Evolutionary conservation across 139 green algal species (phyloP).

Genomic region (Closterium sp.): DNA sequence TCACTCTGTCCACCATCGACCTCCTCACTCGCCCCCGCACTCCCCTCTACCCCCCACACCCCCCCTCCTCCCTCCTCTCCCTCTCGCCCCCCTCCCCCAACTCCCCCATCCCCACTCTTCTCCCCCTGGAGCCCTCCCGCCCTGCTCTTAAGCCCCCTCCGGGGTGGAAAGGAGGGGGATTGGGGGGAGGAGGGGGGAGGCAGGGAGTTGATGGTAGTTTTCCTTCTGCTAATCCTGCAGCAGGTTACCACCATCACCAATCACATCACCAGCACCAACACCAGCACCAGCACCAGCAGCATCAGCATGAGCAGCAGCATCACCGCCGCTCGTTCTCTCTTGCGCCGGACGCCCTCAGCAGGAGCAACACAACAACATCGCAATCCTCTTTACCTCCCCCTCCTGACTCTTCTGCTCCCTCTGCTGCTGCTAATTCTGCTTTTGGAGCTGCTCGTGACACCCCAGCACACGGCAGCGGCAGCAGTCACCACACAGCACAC

Average conservation of each 20-base stretch:
- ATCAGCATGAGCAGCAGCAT: background rate
- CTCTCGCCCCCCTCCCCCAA: background rate
- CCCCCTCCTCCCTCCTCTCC: background rate
- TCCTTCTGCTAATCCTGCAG: too few species aligned
- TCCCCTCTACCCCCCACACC: background rate
- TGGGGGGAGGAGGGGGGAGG: background rate
- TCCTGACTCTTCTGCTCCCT: background rate
- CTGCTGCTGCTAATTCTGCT: background rate
- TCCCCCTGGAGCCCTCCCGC: background rate
- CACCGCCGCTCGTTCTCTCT: background rate
- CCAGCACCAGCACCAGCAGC: too few species aligned
- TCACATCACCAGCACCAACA: too few species aligned
- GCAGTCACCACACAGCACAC: background rate
- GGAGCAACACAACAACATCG: background rate
- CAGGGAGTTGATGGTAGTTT: background rate
- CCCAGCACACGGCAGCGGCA: background rate
- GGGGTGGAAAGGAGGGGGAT: background rate
- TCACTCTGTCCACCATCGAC: constrained; percentile 9
- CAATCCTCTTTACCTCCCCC: background rate
- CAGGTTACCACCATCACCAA: too few species aligned
- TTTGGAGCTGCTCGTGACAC: background rate
- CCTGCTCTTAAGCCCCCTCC: background rate
- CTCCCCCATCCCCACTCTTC: background rate
- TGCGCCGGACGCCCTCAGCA: background rate
- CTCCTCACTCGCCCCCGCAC: constrained; percentile 17